A percentile compares a stretch with the other conserved stretches of the same genome.
Conservation (phyloP, 2,329 filamentous ascomycete species). For the Apiospora saccharicola region DNA sequence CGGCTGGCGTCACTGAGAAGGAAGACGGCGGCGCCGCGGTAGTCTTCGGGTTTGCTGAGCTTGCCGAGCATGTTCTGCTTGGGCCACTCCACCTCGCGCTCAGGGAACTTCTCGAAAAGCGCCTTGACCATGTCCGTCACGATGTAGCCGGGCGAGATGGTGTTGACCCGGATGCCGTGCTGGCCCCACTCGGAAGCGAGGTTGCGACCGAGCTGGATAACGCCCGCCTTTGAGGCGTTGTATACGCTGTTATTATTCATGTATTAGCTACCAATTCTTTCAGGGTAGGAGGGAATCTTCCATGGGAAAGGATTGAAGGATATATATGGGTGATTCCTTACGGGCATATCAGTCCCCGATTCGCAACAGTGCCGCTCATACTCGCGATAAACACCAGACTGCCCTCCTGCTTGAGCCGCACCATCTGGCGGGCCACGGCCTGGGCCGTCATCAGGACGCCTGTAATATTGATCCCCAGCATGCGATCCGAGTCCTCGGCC, state of each 20-base stretch:
- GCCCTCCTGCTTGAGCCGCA: conserved; percentile 62
- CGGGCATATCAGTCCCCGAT: conserved; percentile 66
- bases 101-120: conserved; percentile 79
- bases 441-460: conserved; percentile 87
- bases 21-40: conserved; percentile 74
- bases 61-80: conserved; percentile 85
- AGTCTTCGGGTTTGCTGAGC: conserved; percentile 72
- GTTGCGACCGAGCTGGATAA: conserved; percentile 74
- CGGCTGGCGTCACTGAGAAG: conserved; percentile 71
- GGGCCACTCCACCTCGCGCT: conserved; percentile 73
- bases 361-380: conserved; percentile 74
- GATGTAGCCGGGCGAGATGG: conserved; percentile 81
- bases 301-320: conserved; percentile 27
- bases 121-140: conserved; percentile 84
- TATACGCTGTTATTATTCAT: conserved; percentile 61
- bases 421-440: conserved; percentile 82
- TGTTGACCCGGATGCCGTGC: conserved; percentile 80
- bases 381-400: conserved; percentile 74
- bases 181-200: conserved; percentile 77
- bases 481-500: conserved; percentile 76
- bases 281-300: not conserved
- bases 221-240: conserved; percentile 78
- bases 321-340: conserved; percentile 49
- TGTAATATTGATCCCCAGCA: conserved; percentile 87
- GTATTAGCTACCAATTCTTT: not conserved